These are phyloP conservation scores for Macrolepiota fuliginosa DNA, from an alignment of 768 basidiomycete species.

Conservation along the genomic window DNA sequence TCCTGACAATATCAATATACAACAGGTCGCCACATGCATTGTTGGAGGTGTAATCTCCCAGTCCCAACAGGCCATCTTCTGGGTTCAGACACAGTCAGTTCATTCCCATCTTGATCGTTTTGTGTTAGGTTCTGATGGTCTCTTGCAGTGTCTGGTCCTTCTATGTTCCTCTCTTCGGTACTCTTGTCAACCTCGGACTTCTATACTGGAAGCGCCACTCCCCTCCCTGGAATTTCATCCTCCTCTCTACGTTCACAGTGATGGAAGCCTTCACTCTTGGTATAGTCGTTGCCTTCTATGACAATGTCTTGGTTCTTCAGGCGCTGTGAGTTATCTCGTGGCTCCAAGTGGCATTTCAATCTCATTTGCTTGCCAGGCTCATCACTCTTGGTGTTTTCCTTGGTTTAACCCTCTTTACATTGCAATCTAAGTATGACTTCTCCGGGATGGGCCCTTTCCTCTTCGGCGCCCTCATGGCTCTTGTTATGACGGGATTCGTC, in stretches of 20 bases:
- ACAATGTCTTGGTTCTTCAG: conserved; percentile 75
- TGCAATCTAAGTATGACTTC: conserved; percentile 98
- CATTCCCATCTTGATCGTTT: not conserved
- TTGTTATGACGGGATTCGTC: conserved; percentile 79
- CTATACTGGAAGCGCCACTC: conserved; percentile 93
- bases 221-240: conserved; percentile 82
- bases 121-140: not conserved
- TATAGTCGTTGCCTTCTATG: conserved; percentile 74
- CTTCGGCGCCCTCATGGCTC: conserved; percentile 78
- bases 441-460: conserved; percentile 89
- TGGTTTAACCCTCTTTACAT: conserved; percentile 90
- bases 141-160: conserved; percentile 68
- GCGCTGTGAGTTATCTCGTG: conserved; percentile 58
- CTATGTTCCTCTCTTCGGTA: conserved; percentile 76
- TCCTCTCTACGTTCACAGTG: conserved; percentile 84
- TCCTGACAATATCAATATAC: conserved; percentile 24
- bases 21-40: conserved; percentile 65
- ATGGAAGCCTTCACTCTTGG: conserved; percentile 92
- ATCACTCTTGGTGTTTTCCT: conserved; percentile 93
- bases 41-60: conserved; percentile 73
- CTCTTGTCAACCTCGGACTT: conserved; percentile 73
- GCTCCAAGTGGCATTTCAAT: not conserved
- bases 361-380: conserved; percentile 39
- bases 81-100: conserved; percentile 71
- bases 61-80: conserved; percentile 56